Evolutionary conservation across 1,139 yeast species (phyloP), one percentile per base, ranked within the genome.

Genomic region (Pichia sp.): DNA sequence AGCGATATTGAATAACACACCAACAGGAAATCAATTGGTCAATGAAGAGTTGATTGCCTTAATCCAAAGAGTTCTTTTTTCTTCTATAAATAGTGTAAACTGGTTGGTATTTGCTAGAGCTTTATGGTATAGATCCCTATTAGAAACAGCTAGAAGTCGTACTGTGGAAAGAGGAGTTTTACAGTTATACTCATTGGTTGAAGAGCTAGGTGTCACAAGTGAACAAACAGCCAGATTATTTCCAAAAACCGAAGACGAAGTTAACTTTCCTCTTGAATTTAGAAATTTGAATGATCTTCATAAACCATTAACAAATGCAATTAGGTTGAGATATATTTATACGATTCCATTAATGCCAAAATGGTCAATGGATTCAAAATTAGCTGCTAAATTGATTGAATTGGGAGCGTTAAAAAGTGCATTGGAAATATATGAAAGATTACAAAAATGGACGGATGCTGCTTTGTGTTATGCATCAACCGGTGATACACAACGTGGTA

Each of bases 81-180:
- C 77, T 2, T 66, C 76, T 1, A 55, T 65, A 4, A 64, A 67
- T 1, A 57, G 68, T 2, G 73, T 76, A 31, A 84, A 85, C 62
- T 88, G 97, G 95, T 67, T 85, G 1, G 63, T 92, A 4, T 87
- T 81, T 57, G 78, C 94, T 4, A 72, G 94, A 52, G 87, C 95
- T 0, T 68, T 94, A 44, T 90, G 97, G 96, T 86, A 84, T 56
- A 75, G 98, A 60, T 86, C 96, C 10, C 55, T 85, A 23, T 68
- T 90, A 38, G 98, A 94, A 62, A 77, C 95, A 0, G 72, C 72
- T 39, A 82, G 81, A 52, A 80, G 95, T 3, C 81, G 85, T 59
- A 90, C 97, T 1, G 81, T 90, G 27, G 98, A 94, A 64, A 76
- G 98, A 62, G 97, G 97, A 44, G 81, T 90, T 11, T 69, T 92